phyloP scores from a whole-genome alignment of 1,284 basidiomycete species.

The Cryptococcus hybrid region DNA sequence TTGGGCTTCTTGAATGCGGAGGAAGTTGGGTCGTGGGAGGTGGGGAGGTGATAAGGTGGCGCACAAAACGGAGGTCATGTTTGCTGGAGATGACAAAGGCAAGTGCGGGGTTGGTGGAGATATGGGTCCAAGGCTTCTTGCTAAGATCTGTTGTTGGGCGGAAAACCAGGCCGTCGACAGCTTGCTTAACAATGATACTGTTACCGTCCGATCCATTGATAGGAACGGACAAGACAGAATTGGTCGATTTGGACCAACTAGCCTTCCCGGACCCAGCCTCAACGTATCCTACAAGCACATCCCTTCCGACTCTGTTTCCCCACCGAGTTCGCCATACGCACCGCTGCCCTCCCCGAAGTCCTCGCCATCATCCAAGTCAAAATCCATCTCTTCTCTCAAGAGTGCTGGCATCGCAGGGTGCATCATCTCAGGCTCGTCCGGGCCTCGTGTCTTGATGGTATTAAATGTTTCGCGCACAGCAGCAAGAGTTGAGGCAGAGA shows the following conservation, averaged over 20 bases:
- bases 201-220: conserved; percentile 43
- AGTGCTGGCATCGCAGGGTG: conserved; percentile 43
- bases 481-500: conserved; percentile 78
- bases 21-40: conserved; percentile 1
- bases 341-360: conserved; percentile 55
- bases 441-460: conserved; percentile 23
- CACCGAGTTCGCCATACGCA: conserved; percentile 44
- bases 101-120: conserved; percentile 78
- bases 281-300: conserved; percentile 32
- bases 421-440: conserved; percentile 27
- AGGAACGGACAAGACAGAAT: conserved; percentile 30
- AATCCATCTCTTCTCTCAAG: conserved; percentile 50
- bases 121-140: conserved; percentile 66
- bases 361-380: conserved; percentile 50
- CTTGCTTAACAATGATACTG: conserved; percentile 67
- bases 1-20: conserved; percentile 12
- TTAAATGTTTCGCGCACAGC: conserved; percentile 63
- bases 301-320: conserved; percentile 32
- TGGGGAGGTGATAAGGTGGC: conserved; percentile 56
- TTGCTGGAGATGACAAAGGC: conserved; percentile 94
- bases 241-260: conserved; percentile 30
- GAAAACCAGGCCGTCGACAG: conserved; percentile 79
- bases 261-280: conserved; percentile 18
- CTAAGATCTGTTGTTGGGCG: conserved; percentile 36
- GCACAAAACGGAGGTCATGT: conserved; percentile 76